These are phyloP conservation scores for Anisogramma anomala DNA, from an alignment of 2,329 filamentous ascomycete species.

Conservation along the genomic window DNA sequence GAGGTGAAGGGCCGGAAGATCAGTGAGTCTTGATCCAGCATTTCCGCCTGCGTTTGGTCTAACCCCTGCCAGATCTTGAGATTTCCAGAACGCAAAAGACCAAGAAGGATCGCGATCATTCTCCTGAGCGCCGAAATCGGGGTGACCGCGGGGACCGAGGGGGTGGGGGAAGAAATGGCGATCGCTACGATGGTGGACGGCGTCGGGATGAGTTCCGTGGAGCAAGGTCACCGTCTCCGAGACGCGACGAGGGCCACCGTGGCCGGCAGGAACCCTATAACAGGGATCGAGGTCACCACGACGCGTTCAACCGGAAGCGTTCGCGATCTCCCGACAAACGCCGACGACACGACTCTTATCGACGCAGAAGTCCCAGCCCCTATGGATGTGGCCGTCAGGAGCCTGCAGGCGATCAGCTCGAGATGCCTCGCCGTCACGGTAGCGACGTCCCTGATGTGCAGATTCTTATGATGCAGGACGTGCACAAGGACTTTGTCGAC, in stretches of 20 bases:
- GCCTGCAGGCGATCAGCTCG: conserved; percentile 43
- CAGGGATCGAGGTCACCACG: conserved; percentile 32
- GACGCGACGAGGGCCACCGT: conserved; percentile 43
- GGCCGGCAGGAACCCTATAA: conserved; percentile 40
- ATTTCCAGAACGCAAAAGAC: conserved; percentile 80
- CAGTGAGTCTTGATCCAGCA: conserved; percentile 47
- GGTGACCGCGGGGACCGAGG: conserved; percentile 25
- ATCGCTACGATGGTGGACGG: conserved; percentile 39
- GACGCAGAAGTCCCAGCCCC: conserved; percentile 61
- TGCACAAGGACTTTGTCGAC: conserved; percentile 66
- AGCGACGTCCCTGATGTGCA: conserved; percentile 80
- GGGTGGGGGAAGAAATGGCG: conserved; percentile 32
- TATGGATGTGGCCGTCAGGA: conserved; percentile 39
- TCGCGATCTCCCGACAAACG: conserved; percentile 55
- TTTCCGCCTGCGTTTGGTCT: conserved; percentile 16
- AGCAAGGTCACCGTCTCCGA: conserved; percentile 48
- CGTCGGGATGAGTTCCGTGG: conserved; percentile 52
- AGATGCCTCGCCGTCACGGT: conserved; percentile 62
- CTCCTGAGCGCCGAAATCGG: conserved; percentile 44
- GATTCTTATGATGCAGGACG: conserved; percentile 67
- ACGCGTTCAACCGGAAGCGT: conserved; percentile 32
- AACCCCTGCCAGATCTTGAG: conserved; percentile 57
- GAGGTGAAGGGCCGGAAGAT: conserved; percentile 84
- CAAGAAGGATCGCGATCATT: conserved; percentile 43
- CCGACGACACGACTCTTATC: conserved; percentile 40